These are phyloP conservation scores for Solanum gracilifrons DNA, from an alignment of 257 asterid genomes.

Conservation along the genomic window DNA sequence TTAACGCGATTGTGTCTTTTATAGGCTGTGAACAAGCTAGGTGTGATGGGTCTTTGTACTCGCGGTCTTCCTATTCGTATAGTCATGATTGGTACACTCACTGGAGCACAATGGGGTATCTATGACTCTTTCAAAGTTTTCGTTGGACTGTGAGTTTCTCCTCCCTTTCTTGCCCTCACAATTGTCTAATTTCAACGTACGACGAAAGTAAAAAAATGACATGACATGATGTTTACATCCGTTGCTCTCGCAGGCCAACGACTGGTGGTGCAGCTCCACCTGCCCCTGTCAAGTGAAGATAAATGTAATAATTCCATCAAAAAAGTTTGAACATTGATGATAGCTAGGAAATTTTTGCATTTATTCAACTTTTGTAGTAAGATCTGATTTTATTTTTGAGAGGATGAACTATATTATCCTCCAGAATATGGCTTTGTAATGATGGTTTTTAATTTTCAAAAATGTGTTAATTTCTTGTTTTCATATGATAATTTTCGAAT, in stretches of 20 bases:
- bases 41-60: constrained; percentile 22
- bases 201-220: neutral
- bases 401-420: neutral
- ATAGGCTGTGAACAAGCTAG: constrained; percentile 28
- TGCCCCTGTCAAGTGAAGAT: neutral
- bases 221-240: neutral
- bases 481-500: neutral
- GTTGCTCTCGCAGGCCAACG: constrained; percentile 52
- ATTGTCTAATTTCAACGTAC: no score
- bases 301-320: neutral
- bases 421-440: neutral
- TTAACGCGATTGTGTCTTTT: neutral
- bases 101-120: constrained; percentile 79
- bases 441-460: neutral
- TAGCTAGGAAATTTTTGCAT: neutral
- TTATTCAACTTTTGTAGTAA: neutral
- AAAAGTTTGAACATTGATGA: neutral
- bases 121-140: constrained; percentile 67
- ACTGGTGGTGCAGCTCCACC: constrained; percentile 66
- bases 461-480: neutral
- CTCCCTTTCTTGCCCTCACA: neutral
- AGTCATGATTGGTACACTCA: constrained; percentile 46
- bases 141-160: constrained; percentile 51
- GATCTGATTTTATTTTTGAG: neutral
- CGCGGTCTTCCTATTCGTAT: constrained; percentile 59